Evolutionary conservation across 1,139 yeast species (phyloP).

Genomic region (Magnusiomyces ingens): DNA sequence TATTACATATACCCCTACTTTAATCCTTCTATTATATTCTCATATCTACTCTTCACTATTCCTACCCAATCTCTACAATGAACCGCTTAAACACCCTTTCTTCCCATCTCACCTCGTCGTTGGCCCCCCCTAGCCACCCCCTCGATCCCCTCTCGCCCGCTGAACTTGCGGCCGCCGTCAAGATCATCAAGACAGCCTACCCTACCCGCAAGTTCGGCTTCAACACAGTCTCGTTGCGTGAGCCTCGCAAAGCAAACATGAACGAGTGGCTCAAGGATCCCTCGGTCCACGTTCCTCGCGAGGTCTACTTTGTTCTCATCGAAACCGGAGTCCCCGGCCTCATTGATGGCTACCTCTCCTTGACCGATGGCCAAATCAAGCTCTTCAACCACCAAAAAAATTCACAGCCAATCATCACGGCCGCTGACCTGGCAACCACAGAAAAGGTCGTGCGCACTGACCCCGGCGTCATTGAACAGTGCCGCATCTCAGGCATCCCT

Average conservation of each 20-base stretch:
- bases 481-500: conserved; percentile 62
- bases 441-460: conserved; percentile 61
- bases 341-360: conserved; percentile 62
- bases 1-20: too few species aligned
- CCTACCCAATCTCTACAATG: conserved; percentile 33
- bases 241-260: conserved; percentile 58
- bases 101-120: conserved; percentile 46
- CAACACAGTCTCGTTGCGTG: conserved; percentile 65
- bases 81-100: conserved; percentile 44
- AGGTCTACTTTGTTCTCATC: conserved; percentile 58
- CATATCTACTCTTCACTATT: background rate
- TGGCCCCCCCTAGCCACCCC: conserved; percentile 48
- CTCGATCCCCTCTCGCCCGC: conserved; percentile 61
- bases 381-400: conserved; percentile 48
- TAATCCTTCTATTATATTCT: background rate
- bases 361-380: conserved; percentile 43
- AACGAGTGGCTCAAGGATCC: conserved; percentile 55
- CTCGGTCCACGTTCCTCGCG: conserved; percentile 50
- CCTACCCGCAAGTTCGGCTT: conserved; percentile 43
- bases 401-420: conserved; percentile 68
- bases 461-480: conserved; percentile 66
- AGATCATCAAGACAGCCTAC: conserved; percentile 39
- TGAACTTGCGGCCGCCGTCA: conserved; percentile 46
- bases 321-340: conserved; percentile 54
- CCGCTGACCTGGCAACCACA: conserved; percentile 56